Base-by-base conservation (phyloP, 208 protist species). In the Crithidia thermophila region DNA sequence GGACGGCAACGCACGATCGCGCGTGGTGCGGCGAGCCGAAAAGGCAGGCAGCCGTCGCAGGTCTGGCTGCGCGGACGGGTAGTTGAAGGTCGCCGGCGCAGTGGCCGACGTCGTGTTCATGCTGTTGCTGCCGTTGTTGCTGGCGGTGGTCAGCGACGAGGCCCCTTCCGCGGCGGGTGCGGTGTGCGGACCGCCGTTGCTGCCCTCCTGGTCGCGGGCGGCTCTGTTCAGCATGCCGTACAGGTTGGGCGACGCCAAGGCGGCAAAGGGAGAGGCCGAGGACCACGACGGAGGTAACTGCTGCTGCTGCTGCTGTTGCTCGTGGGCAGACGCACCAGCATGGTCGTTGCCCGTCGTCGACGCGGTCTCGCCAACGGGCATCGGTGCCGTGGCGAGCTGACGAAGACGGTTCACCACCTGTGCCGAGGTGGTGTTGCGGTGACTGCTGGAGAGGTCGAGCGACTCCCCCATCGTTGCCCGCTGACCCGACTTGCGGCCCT, bases 351-450 rank as follows among this genome's bases (percentile, higher is more conserved):
- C 14, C 9, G 7, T 34, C 30, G 31, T 20, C n/a, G 13, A 13
- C n/a, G 14, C 53, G 7, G 27, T 4, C 28, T 74, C 61, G n/a
- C 49, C 73, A 6, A 72, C n/a, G 3, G 61, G 59, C 20, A 75
- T 56, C 20, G 66, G 69, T 30, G 59, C 64, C n/a, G n/a, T n/a
- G 5, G 65, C 45, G 34, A 66, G 57, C 42, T 63, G 66, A 18
- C 68, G 68, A 49, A 74, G 39, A 16, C 46, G 61, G 14, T 59
- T 45, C 67, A 73, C 55, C 28, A 65, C 16, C 58, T 73, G 67
- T 37, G 57, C 49, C 11, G 58, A 37, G n/a, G 28, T 25, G 18
- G 28, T 33, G 1, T 3, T 9, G 10, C 23, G 2, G 30, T 20
- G 20, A 8, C 42, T 6, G 3, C n/a, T 8, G 34, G 11, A 7